A percentile compares a stretch with the other conserved stretches of the same genome.
These are phyloP conservation scores for Diplodia corticola DNA, from an alignment of 2,329 filamentous ascomycete species.

Conservation along the genomic window DNA sequence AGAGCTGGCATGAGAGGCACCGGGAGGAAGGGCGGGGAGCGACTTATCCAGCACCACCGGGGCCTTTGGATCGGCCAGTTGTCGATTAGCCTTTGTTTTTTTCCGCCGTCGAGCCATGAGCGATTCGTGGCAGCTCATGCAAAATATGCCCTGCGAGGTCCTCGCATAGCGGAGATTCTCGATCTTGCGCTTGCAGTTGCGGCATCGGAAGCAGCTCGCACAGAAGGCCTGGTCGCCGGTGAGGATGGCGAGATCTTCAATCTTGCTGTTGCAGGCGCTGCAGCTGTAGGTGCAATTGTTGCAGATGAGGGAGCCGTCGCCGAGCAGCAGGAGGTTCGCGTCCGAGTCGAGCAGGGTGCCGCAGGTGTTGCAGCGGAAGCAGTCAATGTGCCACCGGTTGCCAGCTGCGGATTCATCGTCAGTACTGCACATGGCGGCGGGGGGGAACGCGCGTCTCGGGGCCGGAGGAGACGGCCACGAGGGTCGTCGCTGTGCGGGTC, in stretches of 20 bases:
- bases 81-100: conserved; percentile 63
- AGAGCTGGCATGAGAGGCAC: conserved; percentile 58
- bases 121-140: conserved; percentile 98
- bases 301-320: conserved; percentile 96
- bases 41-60: conserved; percentile 85
- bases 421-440: conserved; percentile 12
- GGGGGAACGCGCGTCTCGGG: not conserved
- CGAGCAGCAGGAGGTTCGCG: conserved; percentile 92
- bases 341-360: conserved; percentile 95
- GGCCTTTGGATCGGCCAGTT: conserved; percentile 33
- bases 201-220: conserved; percentile 92
- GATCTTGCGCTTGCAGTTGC: conserved; percentile 98
- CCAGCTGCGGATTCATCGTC: conserved; percentile 61
- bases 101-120: conserved; percentile 91
- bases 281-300: conserved; percentile 99
- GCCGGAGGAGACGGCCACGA: not conserved
- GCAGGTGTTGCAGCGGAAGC: conserved; percentile 97
- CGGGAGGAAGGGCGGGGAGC: conserved; percentile 83
- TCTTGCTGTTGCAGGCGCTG: conserved; percentile 94
- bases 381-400: conserved; percentile 98
- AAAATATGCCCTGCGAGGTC: conserved; percentile 98
- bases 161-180: conserved; percentile 97
- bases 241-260: conserved; percentile 94
- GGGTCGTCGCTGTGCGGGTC: conserved; percentile 10
- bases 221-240: conserved; percentile 98